phyloP scores from a whole-genome alignment of 176 grass and related monocot genomes.

The Cenchrus fungigraminus region DNA sequence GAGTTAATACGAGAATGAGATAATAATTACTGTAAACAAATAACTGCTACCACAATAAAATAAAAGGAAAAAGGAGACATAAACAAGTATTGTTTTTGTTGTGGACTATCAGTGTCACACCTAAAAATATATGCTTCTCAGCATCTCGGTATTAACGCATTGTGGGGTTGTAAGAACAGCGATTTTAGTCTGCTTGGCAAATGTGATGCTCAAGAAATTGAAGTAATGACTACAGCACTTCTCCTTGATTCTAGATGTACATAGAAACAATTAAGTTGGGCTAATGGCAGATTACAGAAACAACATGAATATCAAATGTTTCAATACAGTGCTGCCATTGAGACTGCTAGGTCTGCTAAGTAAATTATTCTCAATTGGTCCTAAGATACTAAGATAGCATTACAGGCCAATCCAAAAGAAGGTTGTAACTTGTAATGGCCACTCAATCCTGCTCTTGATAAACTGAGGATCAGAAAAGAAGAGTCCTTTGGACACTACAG shows the following conservation, averaged over 20 bases:
- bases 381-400: neutral
- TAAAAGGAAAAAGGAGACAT: neutral
- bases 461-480: neutral
- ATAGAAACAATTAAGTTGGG: neutral
- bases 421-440: neutral
- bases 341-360: neutral
- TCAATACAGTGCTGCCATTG: neutral
- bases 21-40: constrained; percentile 1
- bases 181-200: constrained; percentile 4
- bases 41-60: constrained; percentile 19
- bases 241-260: neutral
- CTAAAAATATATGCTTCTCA: neutral
- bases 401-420: neutral
- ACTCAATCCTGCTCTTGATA: neutral
- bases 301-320: constrained; percentile 21
- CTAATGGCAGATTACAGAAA: neutral
- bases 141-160: neutral
- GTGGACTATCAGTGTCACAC: too few species aligned
- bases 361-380: constrained; percentile 2
- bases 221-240: neutral
- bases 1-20: constrained; percentile 6
- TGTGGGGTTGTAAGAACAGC: neutral
- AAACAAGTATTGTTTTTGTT: neutral
- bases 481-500: neutral
- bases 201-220: neutral